Percentiles rank a stretch among this genome's conserved stretches.
Evolutionary conservation across 2,329 filamentous ascomycete genomes (phyloP).

Genomic region (Alternaria novae-zelandiae): DNA sequence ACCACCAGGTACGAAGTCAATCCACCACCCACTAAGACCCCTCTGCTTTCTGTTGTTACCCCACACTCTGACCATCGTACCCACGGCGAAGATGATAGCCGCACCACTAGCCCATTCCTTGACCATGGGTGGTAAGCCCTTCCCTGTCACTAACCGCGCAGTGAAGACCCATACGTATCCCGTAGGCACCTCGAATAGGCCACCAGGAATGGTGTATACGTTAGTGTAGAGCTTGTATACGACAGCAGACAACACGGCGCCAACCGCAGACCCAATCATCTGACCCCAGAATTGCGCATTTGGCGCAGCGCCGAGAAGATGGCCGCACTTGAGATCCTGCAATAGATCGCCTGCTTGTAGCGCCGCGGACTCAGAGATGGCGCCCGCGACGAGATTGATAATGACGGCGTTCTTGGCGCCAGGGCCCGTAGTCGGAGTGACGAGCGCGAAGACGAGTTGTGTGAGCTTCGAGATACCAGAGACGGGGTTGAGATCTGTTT

Average conservation of each 20-base stretch:
- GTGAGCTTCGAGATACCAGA: slow-evolving; percentile 96
- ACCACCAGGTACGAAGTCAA: slow-evolving; percentile 81
- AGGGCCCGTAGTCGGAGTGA: slow-evolving; percentile 70
- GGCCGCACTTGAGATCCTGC: slow-evolving; percentile 96
- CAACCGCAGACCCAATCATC: slow-evolving; percentile 85
- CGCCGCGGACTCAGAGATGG: slow-evolving; percentile 83
- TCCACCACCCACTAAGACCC: slow-evolving; percentile 62
- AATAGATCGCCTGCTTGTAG: slow-evolving; percentile 95
- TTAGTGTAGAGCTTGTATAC: slow-evolving; percentile 90
- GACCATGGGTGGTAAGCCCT: slow-evolving; percentile 84
- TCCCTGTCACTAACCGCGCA: slow-evolving; percentile 86
- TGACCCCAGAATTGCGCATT: slow-evolving; percentile 98
- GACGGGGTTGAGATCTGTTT: slow-evolving; percentile 95
- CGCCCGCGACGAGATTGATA: slow-evolving; percentile 93
- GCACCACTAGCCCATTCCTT: slow-evolving; percentile 78
- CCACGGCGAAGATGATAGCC: slow-evolving; percentile 73
- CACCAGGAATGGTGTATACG: slow-evolving; percentile 87
- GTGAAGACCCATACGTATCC: slow-evolving; percentile 99
- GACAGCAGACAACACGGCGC: slow-evolving; percentile 82
- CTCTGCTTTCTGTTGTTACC: slow-evolving; percentile 38
- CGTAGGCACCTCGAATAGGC: slow-evolving; percentile 91
- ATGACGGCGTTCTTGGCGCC: slow-evolving; percentile 77
- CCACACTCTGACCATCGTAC: slow-evolving; percentile 70
- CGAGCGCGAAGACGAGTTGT: slow-evolving; percentile 91
- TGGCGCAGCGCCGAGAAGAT: slow-evolving; percentile 88